Conservation (phyloP, 2,329 filamentous ascomycete genomes). For the Annulohypoxylon truncatum region DNA sequence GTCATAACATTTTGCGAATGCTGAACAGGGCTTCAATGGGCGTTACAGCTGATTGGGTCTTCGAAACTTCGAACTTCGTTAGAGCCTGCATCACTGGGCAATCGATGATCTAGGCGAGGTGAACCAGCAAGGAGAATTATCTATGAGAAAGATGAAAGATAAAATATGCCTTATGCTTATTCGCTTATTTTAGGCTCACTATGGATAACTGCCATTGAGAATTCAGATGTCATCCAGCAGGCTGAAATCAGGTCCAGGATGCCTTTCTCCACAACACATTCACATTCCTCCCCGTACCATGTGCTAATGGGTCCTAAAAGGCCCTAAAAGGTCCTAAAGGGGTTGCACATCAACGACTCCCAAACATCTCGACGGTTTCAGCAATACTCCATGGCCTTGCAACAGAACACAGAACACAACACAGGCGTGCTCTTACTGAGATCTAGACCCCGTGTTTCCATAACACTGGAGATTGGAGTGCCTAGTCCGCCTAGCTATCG, state of each 20-base stretch:
- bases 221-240: neutral
- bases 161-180: neutral
- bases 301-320: neutral
- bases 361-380: slow-evolving; percentile 32
- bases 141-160: neutral
- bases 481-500: slow-evolving; percentile 4
- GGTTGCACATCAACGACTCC: slow-evolving; percentile 18
- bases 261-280: slow-evolving; percentile 14
- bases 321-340: slow-evolving; percentile 3
- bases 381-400: slow-evolving; percentile 20
- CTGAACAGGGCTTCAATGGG: neutral
- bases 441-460: slow-evolving; percentile 5
- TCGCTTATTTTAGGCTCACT: neutral
- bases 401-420: slow-evolving; percentile 24
- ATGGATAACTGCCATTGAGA: neutral
- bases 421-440: slow-evolving; percentile 8
- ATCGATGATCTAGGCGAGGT: neutral
- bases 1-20: neutral
- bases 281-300: slow-evolving; percentile 13
- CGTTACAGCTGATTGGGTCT: neutral
- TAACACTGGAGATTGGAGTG: neutral
- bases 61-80: neutral
- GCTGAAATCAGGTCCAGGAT: slow-evolving; percentile 4
- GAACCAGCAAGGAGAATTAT: neutral
- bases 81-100: neutral